Evolutionary conservation across 1,284 basidiomycete species (phyloP).

Genomic region (Polyporus tsugae): DNA sequence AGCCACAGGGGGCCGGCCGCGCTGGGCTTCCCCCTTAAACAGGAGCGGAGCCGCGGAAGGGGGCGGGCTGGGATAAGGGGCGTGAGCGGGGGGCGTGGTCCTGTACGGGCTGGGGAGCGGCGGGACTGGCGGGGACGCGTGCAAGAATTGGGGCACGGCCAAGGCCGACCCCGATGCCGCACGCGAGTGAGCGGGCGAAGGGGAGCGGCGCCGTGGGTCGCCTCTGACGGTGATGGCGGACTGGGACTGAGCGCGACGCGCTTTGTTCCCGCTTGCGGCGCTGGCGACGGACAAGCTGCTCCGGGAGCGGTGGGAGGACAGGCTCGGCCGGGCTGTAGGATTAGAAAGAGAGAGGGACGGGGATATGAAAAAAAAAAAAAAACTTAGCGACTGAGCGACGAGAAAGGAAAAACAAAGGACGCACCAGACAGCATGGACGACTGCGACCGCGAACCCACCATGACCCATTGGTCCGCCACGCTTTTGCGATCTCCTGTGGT

Average conservation of each 20-base stretch:
- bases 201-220: slow-evolving; percentile 22
- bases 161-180: slow-evolving; percentile 1
- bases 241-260: slow-evolving; percentile 29
- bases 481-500: slow-evolving; percentile 31
- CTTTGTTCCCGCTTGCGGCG: slow-evolving; percentile 19
- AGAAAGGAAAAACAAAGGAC: slow-evolving; percentile 9
- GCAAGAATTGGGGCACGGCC: neutral
- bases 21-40: neutral
- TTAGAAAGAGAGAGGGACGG: slow-evolving; percentile 5
- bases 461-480: slow-evolving; percentile 43
- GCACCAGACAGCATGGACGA: slow-evolving; percentile 18
- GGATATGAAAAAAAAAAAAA: neutral
- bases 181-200: slow-evolving; percentile 9
- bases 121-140: neutral
- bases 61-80: neutral
- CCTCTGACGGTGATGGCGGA: slow-evolving; percentile 21
- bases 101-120: slow-evolving; percentile 1
- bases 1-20: neutral
- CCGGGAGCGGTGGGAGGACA: slow-evolving; percentile 19
- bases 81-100: neutral
- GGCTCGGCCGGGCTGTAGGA: slow-evolving; percentile 12
- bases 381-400: neutral
- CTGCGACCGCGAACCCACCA: slow-evolving; percentile 29
- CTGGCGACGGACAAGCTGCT: slow-evolving; percentile 23
- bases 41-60: neutral